Base-by-base conservation (phyloP, 2,329 filamentous ascomycete genomes). In the Diaporthe amygdali region DNA sequence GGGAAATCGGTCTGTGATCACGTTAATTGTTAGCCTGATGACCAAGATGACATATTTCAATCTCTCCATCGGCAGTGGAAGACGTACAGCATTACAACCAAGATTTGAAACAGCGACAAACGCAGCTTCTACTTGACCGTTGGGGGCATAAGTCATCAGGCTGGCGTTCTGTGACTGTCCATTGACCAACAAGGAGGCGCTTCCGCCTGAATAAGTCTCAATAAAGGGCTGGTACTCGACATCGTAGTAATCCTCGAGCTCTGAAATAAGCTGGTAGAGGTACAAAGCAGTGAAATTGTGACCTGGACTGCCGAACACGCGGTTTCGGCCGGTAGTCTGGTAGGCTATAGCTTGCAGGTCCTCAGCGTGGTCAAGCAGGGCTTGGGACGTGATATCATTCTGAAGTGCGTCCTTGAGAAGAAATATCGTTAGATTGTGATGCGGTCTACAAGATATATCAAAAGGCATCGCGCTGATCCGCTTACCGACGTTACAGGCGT, bases 81-180 rank as follows among this genome's bases (percentile, higher is more conserved):
- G 22, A 27, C 56, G 44, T 47, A 63, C 56, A 8, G 76, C 80
- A 25, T 83, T 80, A 74, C 84, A 86, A 56, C 77, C 81, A 1
- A 81, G 82, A 32, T 83, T 83, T 10, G 30, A 66, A 15, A 79
- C 79, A 68, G 82, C 79, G 17, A 80, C 76, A 39, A 77, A 77
- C 2, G 82, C 81, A 44, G 79, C 79, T 49, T 80, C 78, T 37
- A 83, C 78, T 63, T 83, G 78, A 14, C 77, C 75, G n/a, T 80
- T 56, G 3, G 66, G 66, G 2, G 66, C 52, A 41, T 68, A 68
- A 10, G 51, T 56, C 49, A 68, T 41, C 7, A 54, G 14, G 25
- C 37, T 34, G 10, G 52, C 39, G 20, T 49, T 32, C 22, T 56
- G 49, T 2, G 27, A 34, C 39, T 56, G 12, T 10, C 51, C 39